Evolutionary conservation across 805 yeast genomes (phyloP).

Genomic region (Starmerella lactis-condensi): DNA sequence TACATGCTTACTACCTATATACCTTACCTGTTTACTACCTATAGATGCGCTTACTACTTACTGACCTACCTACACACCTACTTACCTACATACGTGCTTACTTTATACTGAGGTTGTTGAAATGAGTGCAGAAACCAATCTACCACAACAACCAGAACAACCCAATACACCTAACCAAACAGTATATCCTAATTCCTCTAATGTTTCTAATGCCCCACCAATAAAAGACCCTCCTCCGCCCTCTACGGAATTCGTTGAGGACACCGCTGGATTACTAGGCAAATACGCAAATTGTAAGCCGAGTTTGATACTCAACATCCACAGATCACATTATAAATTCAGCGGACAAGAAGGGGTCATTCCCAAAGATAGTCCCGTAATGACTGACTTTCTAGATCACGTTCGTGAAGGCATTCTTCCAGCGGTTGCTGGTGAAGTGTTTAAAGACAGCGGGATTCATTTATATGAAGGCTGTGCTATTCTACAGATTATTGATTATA

Average conservation of each 20-base stretch:
- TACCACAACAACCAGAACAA: too few relatives aligned
- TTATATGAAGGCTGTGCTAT: constrained; percentile 83
- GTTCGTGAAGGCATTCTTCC: constrained; percentile 73
- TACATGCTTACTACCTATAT: too few relatives aligned
- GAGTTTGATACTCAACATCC: constrained; percentile 73
- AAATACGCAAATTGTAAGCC: constrained; percentile 65
- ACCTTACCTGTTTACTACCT: too few relatives aligned
- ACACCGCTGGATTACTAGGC: constrained; percentile 50
- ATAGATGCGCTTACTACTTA: too few relatives aligned
- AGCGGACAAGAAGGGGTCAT: constrained; percentile 80
- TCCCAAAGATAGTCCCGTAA: constrained; percentile 58
- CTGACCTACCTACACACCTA: too few relatives aligned
- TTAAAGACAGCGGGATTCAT: constrained; percentile 67
- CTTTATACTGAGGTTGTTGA: too few relatives aligned
- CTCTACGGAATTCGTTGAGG: constrained; percentile 35
- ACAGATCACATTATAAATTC: constrained; percentile 78
- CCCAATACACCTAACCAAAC: too few relatives aligned
- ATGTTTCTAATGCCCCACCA: too few relatives aligned
- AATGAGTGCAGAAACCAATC: too few relatives aligned
- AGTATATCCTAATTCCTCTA: too few relatives aligned
- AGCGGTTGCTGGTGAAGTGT: constrained; percentile 70
- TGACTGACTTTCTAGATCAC: constrained; percentile 55
- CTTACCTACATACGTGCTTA: too few relatives aligned
- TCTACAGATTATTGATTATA: constrained; percentile 61
- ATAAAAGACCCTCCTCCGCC: too few relatives aligned